These are phyloP conservation scores for Cyclospora cayetanensis DNA, from an alignment of 169 alveolate genomes.

Conservation along the genomic window DNA sequence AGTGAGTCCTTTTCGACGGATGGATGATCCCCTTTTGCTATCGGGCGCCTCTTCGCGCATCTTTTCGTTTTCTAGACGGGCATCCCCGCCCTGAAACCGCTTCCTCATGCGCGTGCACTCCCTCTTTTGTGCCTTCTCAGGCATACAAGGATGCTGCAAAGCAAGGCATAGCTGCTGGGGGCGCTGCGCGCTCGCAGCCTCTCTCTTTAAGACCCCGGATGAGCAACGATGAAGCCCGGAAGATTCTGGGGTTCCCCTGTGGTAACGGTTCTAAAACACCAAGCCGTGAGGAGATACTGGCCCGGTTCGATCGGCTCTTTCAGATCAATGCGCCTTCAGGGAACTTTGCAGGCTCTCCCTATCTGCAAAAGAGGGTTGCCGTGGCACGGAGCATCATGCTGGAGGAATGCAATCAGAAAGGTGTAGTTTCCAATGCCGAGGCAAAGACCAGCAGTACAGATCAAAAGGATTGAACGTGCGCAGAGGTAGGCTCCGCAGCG, in stretches of 20 bases:
- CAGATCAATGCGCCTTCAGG: conserved; percentile 61
- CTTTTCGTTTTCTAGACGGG: no score
- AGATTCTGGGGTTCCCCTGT: conserved; percentile 18
- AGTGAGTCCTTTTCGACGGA: not conserved
- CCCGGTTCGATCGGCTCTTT: conserved; percentile 12
- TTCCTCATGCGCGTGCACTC: no score
- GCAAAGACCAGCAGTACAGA: not conserved
- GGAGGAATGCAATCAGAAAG: not conserved
- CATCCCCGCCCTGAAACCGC: no score
- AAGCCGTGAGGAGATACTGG: not conserved
- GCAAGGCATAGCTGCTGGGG: not conserved
- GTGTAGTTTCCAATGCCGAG: not conserved
- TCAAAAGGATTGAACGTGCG: not conserved
- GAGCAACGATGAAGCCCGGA: conserved; percentile 49
- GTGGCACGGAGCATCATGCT: conserved; percentile 46
- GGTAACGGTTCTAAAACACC: not conserved
- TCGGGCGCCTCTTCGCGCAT: no score
- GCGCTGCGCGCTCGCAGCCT: not conserved
- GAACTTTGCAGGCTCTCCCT: conserved; percentile 52
- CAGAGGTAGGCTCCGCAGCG: no score
- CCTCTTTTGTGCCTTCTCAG: no score
- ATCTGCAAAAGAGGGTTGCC: conserved; percentile 50
- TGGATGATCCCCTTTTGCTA: no score
- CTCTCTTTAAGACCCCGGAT: conserved; percentile 37
- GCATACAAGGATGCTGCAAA: conserved; percentile 60